A percentile compares a stretch with the other conserved stretches of the same genome.
Evolutionary conservation across 805 yeast genomes (phyloP).

Genomic region (Nakazawaea wickerhamii): DNA sequence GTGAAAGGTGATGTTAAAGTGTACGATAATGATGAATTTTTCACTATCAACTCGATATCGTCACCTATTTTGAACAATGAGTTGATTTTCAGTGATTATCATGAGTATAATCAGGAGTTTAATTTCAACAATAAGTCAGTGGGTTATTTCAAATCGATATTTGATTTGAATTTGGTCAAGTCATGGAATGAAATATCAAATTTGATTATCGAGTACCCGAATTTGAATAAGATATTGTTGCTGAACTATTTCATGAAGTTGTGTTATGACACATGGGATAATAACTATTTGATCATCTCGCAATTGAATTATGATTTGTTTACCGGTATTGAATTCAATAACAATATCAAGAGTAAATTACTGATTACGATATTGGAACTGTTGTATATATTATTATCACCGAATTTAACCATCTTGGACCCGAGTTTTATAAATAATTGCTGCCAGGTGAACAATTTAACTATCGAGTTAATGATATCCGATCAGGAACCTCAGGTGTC

Average conservation of each 20-base stretch:
- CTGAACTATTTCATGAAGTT: not conserved
- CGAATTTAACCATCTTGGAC: slow-evolving; percentile 4
- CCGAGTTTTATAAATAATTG: slow-evolving; percentile 2
- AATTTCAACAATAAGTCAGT: slow-evolving; percentile 4
- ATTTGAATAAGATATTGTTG: not conserved
- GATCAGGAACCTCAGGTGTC: no score
- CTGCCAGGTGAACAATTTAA: not conserved
- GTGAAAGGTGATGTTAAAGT: no score
- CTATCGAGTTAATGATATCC: not conserved
- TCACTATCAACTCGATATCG: no score
- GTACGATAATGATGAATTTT: no score
- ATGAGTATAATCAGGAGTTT: no score
- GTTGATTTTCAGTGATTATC: no score
- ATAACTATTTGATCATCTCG: slow-evolving; percentile 2
- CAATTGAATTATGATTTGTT: slow-evolving; percentile 3
- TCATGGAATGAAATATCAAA: slow-evolving; percentile 7
- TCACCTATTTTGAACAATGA: no score
- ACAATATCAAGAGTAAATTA: no score
- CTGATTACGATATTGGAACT: slow-evolving; percentile 3
- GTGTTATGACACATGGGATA: slow-evolving; percentile 3
- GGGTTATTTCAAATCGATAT: slow-evolving; percentile 8
- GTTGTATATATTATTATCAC: not conserved
- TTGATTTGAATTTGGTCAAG: not conserved
- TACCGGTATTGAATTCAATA: no score
- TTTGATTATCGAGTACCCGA: not conserved